Base-by-base conservation (phyloP, 1,139 yeast species). In the Magnusiomyces suaveolens region DNA sequence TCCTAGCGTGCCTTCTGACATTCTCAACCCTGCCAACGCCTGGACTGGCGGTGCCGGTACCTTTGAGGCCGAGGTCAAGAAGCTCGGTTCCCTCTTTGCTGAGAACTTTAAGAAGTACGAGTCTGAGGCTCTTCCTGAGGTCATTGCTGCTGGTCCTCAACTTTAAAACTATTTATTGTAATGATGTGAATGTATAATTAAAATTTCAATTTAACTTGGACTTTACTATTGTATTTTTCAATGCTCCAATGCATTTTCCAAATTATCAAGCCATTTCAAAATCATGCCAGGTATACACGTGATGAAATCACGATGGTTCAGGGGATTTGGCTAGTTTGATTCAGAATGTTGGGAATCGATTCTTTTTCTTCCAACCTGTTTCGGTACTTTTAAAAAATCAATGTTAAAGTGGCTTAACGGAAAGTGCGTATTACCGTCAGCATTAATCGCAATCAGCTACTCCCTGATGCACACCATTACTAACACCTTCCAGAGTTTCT, bases 91-190 rank as follows among this genome's bases (percentile, higher is more conserved):
- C 56, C 78, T 87, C 75, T 92, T 92, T 69, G 77, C 78, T 65
- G 89, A 87, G 70, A 92, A 92, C 80, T 92, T 92, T 71, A 81
- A 76, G 68, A 88, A 81, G 69, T 92, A 92, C 75, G 74, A 88
- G 66, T 82, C 82, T 66, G 88, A 82, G 67, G 90, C 96, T 62
- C 85, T 96, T 48, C 66, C 77, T 43, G 96, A 88, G 70, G 97
- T 92, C 57, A 75, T 85, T 68, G 87, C 92, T 69, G 97, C 97
- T 66, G 97, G 97, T 61, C 98, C 98, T 63, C 60, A 57, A 52
- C 50, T 64, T 46, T 65, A 64, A 58, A 8, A 10, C 3, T 36
- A 14, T 14, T 36, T 36, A n/a, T 36, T 6, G 12, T 29, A 29
- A 29, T 32, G 21, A 23, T n/a, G n/a, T n/a, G n/a, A n/a, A n/a